Conservation (phyloP, 345 rosid species). For the Gossypium thurberi region DNA sequence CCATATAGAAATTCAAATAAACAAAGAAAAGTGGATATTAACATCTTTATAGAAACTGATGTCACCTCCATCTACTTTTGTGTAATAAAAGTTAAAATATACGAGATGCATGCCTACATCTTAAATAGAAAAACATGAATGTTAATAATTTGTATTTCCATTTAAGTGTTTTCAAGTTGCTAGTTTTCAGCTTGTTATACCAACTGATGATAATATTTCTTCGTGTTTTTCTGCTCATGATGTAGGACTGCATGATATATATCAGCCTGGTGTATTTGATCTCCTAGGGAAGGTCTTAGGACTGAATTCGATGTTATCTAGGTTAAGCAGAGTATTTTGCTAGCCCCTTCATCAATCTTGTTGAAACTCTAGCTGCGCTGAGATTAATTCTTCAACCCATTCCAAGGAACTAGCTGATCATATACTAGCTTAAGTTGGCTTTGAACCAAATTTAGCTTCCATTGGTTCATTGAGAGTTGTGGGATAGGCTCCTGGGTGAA, state of each 20-base stretch:
- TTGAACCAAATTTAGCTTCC: not conserved
- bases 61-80: not conserved
- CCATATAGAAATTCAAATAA: not conserved
- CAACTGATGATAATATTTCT: not conserved
- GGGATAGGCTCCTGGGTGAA: not conserved
- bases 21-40: not conserved
- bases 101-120: not conserved
- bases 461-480: not conserved
- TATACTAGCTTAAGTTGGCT: not conserved
- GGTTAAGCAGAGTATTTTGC: not conserved
- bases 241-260: not conserved
- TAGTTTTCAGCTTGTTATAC: not conserved
- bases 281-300: not conserved
- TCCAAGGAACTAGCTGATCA: not conserved
- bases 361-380: not conserved
- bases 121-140: not conserved
- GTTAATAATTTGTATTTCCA: not conserved
- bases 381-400: constrained; percentile 4
- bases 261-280: not conserved
- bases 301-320: not conserved
- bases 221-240: not conserved
- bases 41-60: not conserved
- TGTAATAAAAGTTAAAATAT: not conserved
- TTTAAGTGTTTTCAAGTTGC: not conserved
- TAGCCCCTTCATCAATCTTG: not conserved